Percentiles rank a stretch among this genome's conserved stretches.
Evolutionary conservation across 169 alveolate genomes (phyloP).

Genomic region (Cryptosporidium baileyi): DNA sequence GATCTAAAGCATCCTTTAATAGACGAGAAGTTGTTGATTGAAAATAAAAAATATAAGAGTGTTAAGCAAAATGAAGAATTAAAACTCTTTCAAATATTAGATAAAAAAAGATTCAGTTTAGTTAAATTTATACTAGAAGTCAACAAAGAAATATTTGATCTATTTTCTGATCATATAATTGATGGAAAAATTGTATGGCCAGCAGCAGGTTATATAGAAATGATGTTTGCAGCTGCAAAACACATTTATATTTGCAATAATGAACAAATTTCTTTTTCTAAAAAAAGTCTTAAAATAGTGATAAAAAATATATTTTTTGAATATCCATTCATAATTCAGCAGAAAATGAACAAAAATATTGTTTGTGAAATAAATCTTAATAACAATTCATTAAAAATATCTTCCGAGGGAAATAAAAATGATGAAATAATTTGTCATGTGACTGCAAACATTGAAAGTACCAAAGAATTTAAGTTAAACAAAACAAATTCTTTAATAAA

Average conservation of each 20-base stretch:
- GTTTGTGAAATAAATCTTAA: background rate
- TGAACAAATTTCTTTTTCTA: conserved; percentile 33
- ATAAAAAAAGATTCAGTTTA: background rate
- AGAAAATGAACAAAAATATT: background rate
- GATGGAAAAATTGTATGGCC: conserved; percentile 33
- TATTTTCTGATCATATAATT: conserved; percentile 51
- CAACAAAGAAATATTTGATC: background rate
- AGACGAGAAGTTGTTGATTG: conserved; percentile 1
- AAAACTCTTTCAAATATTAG: background rate
- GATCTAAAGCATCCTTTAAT: conserved; percentile 65
- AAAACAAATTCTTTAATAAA: background rate
- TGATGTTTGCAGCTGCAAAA: conserved; percentile 25
- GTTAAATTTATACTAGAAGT: conserved; percentile 11
- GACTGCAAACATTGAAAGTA: background rate
- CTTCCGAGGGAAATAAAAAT: background rate
- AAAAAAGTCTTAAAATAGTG: background rate
- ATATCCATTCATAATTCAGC: conserved; percentile 28
- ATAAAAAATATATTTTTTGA: conserved; percentile 50
- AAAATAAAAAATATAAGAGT: background rate
- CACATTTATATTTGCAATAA: conserved; percentile 33
- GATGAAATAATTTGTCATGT: background rate
- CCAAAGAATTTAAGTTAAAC: background rate
- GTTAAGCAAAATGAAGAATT: background rate
- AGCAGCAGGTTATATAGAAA: conserved; percentile 62
- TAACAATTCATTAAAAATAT: conserved; percentile 2